Percentiles rank a stretch among this genome's conserved stretches.
Conservation (phyloP, 345 rosid species). For the Capsella bursapastoris region DNA sequence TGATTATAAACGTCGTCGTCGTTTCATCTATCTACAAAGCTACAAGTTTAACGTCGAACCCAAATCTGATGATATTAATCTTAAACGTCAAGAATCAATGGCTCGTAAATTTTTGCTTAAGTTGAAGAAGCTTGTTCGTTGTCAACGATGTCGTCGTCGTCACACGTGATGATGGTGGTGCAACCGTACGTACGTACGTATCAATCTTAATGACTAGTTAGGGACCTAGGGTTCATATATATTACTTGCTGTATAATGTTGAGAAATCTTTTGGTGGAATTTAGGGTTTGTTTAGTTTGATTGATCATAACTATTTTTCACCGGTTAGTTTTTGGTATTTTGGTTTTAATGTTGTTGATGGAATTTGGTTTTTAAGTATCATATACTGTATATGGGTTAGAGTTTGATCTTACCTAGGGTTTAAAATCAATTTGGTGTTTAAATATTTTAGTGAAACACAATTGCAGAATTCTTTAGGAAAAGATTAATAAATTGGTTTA, state of each 20-base stretch:
- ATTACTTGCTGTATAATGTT: background rate
- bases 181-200: background rate
- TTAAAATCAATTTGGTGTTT: no score
- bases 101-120: conserved; percentile 14
- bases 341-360: background rate
- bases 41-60: conserved; percentile 18
- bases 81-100: background rate
- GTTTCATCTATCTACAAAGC: conserved; percentile 14
- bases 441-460: no score
- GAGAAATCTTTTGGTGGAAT: background rate
- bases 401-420: background rate
- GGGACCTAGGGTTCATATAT: background rate
- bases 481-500: no score
- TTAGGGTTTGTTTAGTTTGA: conserved; percentile 4
- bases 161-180: background rate
- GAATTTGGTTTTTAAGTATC: conserved; percentile 1
- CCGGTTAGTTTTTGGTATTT: background rate
- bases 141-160: background rate
- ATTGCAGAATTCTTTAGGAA: no score
- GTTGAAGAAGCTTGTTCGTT: conserved; percentile 36
- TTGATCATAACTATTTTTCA: background rate
- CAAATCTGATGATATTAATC: background rate
- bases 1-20: conserved; percentile 24
- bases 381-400: background rate
- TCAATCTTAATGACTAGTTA: background rate